Conservation (phyloP, 495 filamentous ascomycete genomes). For the Penicillium macrosclerotiorum region DNA sequence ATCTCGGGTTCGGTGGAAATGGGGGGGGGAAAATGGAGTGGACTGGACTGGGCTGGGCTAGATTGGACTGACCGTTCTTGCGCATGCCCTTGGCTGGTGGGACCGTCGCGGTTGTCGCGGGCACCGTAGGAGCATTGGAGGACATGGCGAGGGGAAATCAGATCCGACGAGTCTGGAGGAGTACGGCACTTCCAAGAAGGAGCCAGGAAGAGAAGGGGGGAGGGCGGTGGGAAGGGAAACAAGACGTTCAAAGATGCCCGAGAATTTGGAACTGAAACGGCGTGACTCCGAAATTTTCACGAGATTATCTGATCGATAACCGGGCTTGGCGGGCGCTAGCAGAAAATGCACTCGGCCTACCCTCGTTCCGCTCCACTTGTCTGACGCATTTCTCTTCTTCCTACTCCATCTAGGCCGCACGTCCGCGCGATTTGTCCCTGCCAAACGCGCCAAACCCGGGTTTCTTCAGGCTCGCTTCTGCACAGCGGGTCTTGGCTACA, state of each 20-base stretch:
- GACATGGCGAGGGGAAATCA: conserved; percentile 21
- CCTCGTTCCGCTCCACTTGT: conserved; percentile 13
- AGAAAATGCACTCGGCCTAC: conserved; percentile 20
- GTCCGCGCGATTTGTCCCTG: neutral
- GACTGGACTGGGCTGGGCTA: too few species aligned
- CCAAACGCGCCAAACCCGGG: neutral
- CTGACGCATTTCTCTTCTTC: conserved; percentile 4
- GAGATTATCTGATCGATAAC: conserved; percentile 35
- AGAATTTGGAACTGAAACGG: too few species aligned
- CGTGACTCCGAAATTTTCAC: conserved; percentile 17
- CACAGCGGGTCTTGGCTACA: conserved; percentile 16
- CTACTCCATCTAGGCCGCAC: conserved; percentile 5
- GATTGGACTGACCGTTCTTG: conserved; percentile 42
- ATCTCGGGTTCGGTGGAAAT: neutral
- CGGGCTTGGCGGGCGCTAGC: conserved; percentile 24
- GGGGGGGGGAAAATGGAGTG: too few species aligned
- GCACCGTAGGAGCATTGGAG: conserved; percentile 12
- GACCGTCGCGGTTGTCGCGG: conserved; percentile 18
- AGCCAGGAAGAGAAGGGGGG: neutral
- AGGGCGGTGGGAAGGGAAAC: neutral
- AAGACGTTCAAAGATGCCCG: too few species aligned
- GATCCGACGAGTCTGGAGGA: too few species aligned
- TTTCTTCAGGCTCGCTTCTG: conserved; percentile 8
- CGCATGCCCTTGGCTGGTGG: conserved; percentile 38
- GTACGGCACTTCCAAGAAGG: neutral